Evolutionary conservation across 2,329 filamentous ascomycete genomes (phyloP), one percentile per base, ranked within the genome.

Genomic region (Leptographium galeiforme): DNA sequence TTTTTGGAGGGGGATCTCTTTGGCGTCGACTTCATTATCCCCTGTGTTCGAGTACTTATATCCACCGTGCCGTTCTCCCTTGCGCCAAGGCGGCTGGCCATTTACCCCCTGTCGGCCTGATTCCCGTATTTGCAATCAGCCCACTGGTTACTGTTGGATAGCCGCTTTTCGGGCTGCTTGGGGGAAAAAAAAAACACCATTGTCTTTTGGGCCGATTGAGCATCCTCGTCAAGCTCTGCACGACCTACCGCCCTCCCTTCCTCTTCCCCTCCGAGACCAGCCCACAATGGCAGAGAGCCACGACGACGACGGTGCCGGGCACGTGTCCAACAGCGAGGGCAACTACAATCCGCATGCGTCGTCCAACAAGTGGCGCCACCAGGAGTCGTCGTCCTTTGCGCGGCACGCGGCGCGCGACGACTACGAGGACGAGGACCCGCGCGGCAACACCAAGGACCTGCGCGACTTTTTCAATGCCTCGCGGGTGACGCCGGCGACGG

Each of bases 341-440:
- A 63, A 64, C 53, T 67, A 62, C 55, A 80, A 82, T 61, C 77
- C 75, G 3, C 68, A 82, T 61, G 73, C 75, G 40, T 83, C 79
- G 10, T 61, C 72, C 43, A 81, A 69, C 62, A 70, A 70, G 60
- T 84, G 81, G 81, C 75, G 80, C 53, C 81, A 84, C 62, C 77
- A 82, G 62, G 81, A 84, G 63, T 83, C 80, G 1, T 69, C 70
- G 13, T 70, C 77, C 38, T 84, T 72, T 61, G 71, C 72, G 50
- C 71, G 72, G 50, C 68, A 75, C 62, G 77, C 76, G 38, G 70
- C 64, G 18, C 56, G 34, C 71, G 72, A n/a, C 55, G 68, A 72
- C 38, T 66, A 69, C 48, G 67, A 72, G 39, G 67, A 69, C 49
- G 67, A 72, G 50, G 64, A 66, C 39, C 64, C 63, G 57, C 66